phyloP scores from a whole-genome alignment of 2,329 filamentous ascomycete species.

The Pyrenophora graminea region DNA sequence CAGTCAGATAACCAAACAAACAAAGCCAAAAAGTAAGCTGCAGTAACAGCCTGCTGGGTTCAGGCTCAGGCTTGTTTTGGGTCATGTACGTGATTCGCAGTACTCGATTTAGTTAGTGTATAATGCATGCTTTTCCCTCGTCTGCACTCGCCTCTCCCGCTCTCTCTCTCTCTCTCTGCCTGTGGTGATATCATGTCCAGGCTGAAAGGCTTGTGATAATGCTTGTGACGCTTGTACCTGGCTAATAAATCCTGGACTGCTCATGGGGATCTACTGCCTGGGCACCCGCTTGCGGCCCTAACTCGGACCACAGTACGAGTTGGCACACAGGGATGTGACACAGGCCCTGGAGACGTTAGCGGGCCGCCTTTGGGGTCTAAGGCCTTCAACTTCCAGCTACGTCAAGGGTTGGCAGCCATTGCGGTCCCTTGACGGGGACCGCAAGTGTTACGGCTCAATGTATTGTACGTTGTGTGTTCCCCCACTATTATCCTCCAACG shows the following conservation, averaged over 20 bases:
- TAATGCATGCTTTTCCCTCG: too few relatives aligned
- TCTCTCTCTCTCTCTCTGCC: too few relatives aligned
- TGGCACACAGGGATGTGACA: slow-evolving; percentile 1
- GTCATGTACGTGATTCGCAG: too few relatives aligned
- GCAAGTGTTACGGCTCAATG: slow-evolving; percentile 2
- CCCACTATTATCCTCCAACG: too few relatives aligned
- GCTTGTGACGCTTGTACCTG: slow-evolving; percentile 8
- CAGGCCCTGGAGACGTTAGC: not conserved
- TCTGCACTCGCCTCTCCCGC: too few relatives aligned
- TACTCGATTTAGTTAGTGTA: too few relatives aligned
- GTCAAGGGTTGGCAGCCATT: slow-evolving; percentile 4
- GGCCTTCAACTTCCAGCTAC: not conserved
- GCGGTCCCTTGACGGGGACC: slow-evolving; percentile 8
- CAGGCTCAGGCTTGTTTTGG: too few relatives aligned
- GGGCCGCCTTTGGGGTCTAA: not conserved
- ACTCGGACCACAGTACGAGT: not conserved
- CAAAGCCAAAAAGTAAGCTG: not conserved
- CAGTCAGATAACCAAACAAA: not conserved
- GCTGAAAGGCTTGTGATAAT: too few relatives aligned
- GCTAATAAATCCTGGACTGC: slow-evolving; percentile 7
- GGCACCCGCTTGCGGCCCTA: slow-evolving; percentile 4
- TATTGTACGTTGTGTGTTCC: slow-evolving; percentile 2
- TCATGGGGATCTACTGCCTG: slow-evolving; percentile 2
- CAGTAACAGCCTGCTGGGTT: too few relatives aligned
- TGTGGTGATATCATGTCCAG: too few relatives aligned